Conservation (phyloP, 805 yeast genomes). For the Diddensiella santjacobensis region DNA sequence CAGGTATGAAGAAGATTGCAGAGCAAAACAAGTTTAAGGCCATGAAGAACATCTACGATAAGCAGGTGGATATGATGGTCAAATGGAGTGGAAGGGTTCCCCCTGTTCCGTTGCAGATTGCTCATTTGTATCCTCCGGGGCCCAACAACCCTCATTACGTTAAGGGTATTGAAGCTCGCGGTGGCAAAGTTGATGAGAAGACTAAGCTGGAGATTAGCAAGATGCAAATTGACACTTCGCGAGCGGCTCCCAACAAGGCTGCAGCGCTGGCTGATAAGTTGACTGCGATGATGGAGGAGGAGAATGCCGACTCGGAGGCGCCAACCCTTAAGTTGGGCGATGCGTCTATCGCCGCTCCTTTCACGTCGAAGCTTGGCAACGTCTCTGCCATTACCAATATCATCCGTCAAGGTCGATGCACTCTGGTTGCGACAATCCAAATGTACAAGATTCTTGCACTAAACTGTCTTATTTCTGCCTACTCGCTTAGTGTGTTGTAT, state of each 20-base stretch:
- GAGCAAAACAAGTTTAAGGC: conserved; percentile 71
- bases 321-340: conserved; percentile 94
- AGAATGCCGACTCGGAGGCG: conserved; percentile 71
- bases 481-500: conserved; percentile 88
- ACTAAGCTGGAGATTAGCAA: conserved; percentile 40
- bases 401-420: conserved; percentile 97
- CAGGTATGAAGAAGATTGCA: conserved; percentile 81
- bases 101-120: conserved; percentile 81
- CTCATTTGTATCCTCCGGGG: conserved; percentile 96
- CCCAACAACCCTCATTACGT: conserved; percentile 84
- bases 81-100: conserved; percentile 72
- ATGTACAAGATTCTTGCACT: conserved; percentile 97
- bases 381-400: conserved; percentile 91
- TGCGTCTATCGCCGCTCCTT: conserved; percentile 99
- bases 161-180: conserved; percentile 79
- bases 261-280: conserved; percentile 60
- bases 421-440: conserved; percentile 94
- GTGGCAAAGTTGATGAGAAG: conserved; percentile 67
- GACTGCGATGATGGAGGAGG: conserved; percentile 49
- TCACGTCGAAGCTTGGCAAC: conserved; percentile 88
- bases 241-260: conserved; percentile 37
- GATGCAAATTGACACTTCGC: conserved; percentile 36
- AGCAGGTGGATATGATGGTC: conserved; percentile 73
- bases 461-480: conserved; percentile 95
- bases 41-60: conserved; percentile 65